These are phyloP conservation scores for Tinospora cordifolia DNA, from an alignment of 164 flowering plant genomes.

Conservation along the genomic window DNA sequence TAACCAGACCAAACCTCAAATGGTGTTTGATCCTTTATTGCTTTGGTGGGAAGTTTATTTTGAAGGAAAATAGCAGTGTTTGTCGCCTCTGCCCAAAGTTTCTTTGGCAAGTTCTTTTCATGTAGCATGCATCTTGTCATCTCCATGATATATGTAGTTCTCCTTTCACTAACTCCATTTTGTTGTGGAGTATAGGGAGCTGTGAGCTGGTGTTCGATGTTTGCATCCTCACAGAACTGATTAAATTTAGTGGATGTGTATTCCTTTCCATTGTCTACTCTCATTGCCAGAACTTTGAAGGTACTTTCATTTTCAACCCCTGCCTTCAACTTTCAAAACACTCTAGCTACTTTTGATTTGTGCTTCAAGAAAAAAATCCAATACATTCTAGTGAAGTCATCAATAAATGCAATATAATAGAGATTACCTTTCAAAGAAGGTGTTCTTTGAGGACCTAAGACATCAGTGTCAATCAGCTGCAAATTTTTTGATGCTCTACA, in stretches of 20 bases:
- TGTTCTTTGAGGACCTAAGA: background rate
- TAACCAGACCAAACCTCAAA: constrained; percentile 5
- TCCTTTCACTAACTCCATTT: background rate
- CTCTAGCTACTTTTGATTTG: background rate
- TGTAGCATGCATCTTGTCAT: constrained; percentile 3
- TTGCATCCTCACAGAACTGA: no score
- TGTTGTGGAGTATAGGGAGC: constrained; percentile 5
- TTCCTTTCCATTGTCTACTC: background rate
- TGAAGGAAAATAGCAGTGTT: background rate
- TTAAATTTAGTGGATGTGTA: background rate
- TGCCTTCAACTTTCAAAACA: background rate
- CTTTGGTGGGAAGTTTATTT: constrained; percentile 2
- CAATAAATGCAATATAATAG: background rate
- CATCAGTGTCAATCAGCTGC: background rate
- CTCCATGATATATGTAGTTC: background rate
- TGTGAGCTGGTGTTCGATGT: background rate
- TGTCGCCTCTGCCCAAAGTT: background rate
- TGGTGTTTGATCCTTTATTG: background rate
- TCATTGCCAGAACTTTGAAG: no score
- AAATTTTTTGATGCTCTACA: background rate
- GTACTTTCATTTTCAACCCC: no score
- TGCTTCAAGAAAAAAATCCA: background rate
- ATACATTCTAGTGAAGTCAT: background rate
- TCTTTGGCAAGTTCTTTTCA: constrained; percentile 1
- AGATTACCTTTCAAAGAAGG: background rate